A percentile compares a stretch with the other conserved stretches of the same genome.
These are phyloP conservation scores for Aspergillus arachidicola DNA, from an alignment of 2,329 filamentous ascomycete genomes.

Conservation along the genomic window DNA sequence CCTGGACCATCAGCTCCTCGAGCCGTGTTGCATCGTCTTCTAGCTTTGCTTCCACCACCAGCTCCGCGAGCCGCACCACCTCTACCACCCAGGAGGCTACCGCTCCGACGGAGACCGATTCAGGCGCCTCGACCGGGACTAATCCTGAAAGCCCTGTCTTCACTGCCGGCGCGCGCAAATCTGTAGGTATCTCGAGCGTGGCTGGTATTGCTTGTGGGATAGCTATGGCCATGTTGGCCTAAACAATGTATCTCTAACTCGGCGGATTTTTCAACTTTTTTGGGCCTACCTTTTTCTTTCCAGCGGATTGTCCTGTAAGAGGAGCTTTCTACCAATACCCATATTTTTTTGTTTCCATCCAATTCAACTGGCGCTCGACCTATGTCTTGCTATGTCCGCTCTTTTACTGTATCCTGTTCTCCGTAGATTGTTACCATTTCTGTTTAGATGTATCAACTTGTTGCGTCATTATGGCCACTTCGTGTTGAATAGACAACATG, in stretches of 20 bases:
- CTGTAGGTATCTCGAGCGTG: constrained; percentile 18
- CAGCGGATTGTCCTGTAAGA: background rate
- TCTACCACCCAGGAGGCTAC: background rate
- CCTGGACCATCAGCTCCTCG: background rate
- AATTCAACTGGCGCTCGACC: background rate
- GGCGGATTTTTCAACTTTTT: constrained; percentile 1
- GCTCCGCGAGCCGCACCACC: background rate
- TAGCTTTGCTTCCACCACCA: background rate
- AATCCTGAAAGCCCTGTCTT: constrained; percentile 23
- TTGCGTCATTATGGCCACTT: background rate
- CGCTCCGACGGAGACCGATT: background rate
- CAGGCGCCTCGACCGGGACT: constrained; percentile 13
- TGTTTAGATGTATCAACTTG: background rate
- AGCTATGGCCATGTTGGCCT: constrained; percentile 22
- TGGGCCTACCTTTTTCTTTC: background rate
- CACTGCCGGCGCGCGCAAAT: constrained; percentile 26
- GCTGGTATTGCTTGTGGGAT: constrained; percentile 20
- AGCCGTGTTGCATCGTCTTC: constrained; percentile 1
- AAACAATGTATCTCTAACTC: background rate
- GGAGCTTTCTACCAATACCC: background rate
- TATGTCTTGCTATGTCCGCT: background rate
- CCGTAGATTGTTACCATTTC: background rate
- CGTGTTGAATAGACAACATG: background rate
- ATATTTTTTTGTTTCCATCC: background rate
- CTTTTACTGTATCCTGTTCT: background rate